Percentiles rank a stretch among this genome's conserved stretches.
Conservation (phyloP, 2,329 filamentous ascomycete species). For the Cadophora sp. region DNA sequence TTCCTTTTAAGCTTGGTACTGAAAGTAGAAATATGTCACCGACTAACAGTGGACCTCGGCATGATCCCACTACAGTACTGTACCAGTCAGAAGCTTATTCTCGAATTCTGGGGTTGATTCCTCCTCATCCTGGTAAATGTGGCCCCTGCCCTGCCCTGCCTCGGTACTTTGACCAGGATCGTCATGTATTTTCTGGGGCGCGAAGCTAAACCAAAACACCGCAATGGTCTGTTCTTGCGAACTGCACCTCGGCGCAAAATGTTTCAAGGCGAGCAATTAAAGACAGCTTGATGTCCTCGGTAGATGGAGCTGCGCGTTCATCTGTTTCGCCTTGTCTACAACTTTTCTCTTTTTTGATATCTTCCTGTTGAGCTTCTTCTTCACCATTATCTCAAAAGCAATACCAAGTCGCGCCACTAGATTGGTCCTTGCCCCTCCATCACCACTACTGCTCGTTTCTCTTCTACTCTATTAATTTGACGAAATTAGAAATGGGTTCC, state of each 20-base stretch:
- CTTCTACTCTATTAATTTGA: neutral
- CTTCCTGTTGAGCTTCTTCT: slow-evolving; percentile 11
- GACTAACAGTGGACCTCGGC: slow-evolving; percentile 1
- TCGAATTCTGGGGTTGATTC: neutral
- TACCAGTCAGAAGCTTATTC: slow-evolving; percentile 9
- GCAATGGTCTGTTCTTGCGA: slow-evolving; percentile 9
- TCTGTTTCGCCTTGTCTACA: neutral
- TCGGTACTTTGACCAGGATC: slow-evolving; percentile 8
- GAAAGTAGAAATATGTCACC: neutral
- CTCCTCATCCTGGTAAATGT: neutral
- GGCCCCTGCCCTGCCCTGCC: neutral
- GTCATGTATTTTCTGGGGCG: slow-evolving; percentile 2
- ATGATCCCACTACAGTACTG: too few relatives aligned
- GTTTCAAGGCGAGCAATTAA: slow-evolving; percentile 1
- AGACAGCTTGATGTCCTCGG: neutral
- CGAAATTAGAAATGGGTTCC: slow-evolving; percentile 20
- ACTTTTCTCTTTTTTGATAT: neutral
- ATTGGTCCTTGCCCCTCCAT: neutral
- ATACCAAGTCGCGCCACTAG: too few relatives aligned
- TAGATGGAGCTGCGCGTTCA: neutral
- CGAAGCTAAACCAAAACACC: slow-evolving; percentile 1
- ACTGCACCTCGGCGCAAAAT: slow-evolving; percentile 1
- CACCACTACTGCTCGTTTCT: neutral
- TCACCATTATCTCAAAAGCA: neutral
- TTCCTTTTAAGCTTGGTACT: neutral